A percentile compares a stretch with the other conserved stretches of the same genome.
Conservation (phyloP, 169 alveolate species). For the Eimeria zaria region DNA sequence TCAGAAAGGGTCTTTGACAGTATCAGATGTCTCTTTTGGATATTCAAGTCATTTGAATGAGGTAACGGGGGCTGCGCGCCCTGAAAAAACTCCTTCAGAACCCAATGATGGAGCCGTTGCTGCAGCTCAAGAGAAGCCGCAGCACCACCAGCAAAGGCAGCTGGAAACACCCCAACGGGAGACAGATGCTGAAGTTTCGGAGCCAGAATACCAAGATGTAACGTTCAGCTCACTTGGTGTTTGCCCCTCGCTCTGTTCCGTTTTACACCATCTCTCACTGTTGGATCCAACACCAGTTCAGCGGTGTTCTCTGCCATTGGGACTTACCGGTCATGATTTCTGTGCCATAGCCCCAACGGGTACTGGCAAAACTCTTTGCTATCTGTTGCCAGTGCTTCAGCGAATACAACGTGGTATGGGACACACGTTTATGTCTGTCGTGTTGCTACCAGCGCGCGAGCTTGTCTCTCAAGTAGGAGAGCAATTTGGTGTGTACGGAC, state of each 20-base stretch:
- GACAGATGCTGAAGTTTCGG: not conserved
- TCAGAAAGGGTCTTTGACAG: not conserved
- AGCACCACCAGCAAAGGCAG: not conserved
- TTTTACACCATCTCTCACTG: slow-evolving; percentile 59
- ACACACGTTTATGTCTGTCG: slow-evolving; percentile 93
- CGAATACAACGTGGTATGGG: slow-evolving; percentile 89
- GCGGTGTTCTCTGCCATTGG: slow-evolving; percentile 96
- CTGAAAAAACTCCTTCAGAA: not conserved
- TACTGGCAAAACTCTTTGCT: slow-evolving; percentile 96
- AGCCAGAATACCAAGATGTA: not conserved
- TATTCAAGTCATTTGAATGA: not conserved
- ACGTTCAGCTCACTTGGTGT: slow-evolving; percentile 81
- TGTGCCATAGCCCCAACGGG: slow-evolving; percentile 99
- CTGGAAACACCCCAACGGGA: not conserved
- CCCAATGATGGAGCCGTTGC: not conserved
- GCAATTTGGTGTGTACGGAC: slow-evolving; percentile 90
- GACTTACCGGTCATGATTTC: slow-evolving; percentile 97
- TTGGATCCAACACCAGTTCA: slow-evolving; percentile 92
- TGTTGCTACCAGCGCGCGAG: slow-evolving; percentile 99
- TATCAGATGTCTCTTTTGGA: not conserved
- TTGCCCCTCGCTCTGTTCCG: slow-evolving; percentile 69
- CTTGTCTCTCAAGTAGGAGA: slow-evolving; percentile 97
- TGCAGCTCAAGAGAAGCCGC: not conserved
- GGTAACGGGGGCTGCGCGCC: not conserved
- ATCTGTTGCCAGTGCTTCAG: slow-evolving; percentile 97